Base-by-base conservation (phyloP, 129 eudicot species). In the Cynara cardunculus region DNA sequence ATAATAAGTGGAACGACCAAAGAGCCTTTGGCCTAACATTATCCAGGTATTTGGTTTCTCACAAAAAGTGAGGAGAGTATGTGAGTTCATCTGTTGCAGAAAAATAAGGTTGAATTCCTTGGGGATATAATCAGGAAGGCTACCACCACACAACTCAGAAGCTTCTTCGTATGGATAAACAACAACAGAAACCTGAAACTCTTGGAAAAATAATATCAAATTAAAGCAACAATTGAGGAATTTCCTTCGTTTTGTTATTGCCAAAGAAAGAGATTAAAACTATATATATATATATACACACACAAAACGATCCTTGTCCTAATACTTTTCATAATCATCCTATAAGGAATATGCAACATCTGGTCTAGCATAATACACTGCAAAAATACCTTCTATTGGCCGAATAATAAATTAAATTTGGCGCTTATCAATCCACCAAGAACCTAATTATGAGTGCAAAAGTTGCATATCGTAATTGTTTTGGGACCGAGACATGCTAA, bases 61-160 rank as follows among this genome's bases (percentile, higher is more conserved):
- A 39, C 49, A 39, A 39, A 39, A 39, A 9, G 0, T 41, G 53
- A 41, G 53, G 14, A 41, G 3, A 18, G 18, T 41, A 18, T 41
- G 49, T 7, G 49, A 39, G 49, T 39, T 39, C 10, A 39, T 41
- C 12, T 41, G 18, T 41, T 41, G 14, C 18, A 41, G 2, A 41
- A 41, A 41, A 14, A 11, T 41, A 41, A 41, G 53, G 53, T 11
- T 11, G 18, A 16, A 18, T n/a, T 91, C 98, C 98, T 94, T 87
- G 49, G 93, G 87, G 76, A 94, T 94, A 84, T 94, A 94, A 76
- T 89, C 95, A 32, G 98, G 98, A 46, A 94, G 97, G 81, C 85
- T 74, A 74, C 97, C 98, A 82, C 94, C 96, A 81, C 98, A 94
- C 46, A 89, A 28, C 49, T 80, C 72, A 32, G 89, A 79, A 78